Percentiles rank a stretch among this genome's conserved stretches.
These are phyloP conservation scores for Penicillium aurantiogriseum DNA, from an alignment of 2,329 filamentous ascomycete genomes.

Conservation along the genomic window DNA sequence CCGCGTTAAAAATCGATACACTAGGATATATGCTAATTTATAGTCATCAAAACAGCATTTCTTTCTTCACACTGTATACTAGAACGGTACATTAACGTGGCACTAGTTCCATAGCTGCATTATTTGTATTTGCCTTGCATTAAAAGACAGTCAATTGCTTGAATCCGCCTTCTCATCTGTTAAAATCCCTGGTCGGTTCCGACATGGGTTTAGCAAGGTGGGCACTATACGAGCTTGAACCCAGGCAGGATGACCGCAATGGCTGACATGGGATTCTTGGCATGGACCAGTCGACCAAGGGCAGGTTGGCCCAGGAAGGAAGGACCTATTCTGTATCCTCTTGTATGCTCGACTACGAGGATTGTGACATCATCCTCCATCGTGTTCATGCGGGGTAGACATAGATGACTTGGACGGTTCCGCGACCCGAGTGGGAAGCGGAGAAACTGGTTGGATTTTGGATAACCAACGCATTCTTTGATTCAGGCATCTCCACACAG, in stretches of 20 bases:
- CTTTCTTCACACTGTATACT: background rate
- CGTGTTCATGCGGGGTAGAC: constrained; percentile 4
- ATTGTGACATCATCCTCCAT: background rate
- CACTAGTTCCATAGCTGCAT: background rate
- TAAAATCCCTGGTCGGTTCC: background rate
- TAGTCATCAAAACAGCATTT: background rate
- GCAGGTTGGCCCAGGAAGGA: background rate
- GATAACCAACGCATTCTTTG: constrained; percentile 4
- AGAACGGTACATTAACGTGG: background rate
- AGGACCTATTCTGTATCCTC: no score
- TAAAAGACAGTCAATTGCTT: background rate
- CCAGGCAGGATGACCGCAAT: constrained; percentile 4
- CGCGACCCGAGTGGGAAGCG: constrained; percentile 1
- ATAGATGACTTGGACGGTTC: background rate
- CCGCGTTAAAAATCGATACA: no score
- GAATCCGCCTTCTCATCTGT: background rate
- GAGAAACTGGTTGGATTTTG: background rate
- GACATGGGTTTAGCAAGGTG: background rate
- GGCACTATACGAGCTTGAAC: constrained; percentile 7
- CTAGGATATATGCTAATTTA: background rate
- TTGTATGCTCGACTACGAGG: background rate
- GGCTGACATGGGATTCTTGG: constrained; percentile 4
- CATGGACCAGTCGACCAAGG: constrained; percentile 1
- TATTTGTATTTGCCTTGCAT: background rate
- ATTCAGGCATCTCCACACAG: constrained; percentile 3